A percentile compares a stretch with the other conserved stretches of the same genome.
Evolutionary conservation across 176 grass and related monocot species (phyloP).

Genomic region (Neostapfia colusana): DNA sequence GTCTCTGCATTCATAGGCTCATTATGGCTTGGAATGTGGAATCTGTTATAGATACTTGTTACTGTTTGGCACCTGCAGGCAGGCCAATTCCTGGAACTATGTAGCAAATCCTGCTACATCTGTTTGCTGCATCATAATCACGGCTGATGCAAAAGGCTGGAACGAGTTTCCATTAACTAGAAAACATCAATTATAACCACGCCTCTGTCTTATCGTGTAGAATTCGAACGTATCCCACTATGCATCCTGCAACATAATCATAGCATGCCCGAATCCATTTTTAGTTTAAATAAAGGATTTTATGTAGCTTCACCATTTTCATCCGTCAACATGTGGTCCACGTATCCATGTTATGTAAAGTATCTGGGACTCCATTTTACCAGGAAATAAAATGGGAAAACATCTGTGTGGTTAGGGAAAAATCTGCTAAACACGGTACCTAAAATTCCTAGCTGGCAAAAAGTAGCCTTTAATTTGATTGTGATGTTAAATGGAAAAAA

Average conservation of each 20-base stretch:
- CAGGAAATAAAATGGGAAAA: neutral
- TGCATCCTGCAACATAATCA: neutral
- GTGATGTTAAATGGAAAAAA: neutral
- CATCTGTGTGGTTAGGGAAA: neutral
- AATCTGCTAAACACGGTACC: neutral
- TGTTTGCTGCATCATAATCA: neutral
- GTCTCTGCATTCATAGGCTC: neutral
- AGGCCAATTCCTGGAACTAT: neutral
- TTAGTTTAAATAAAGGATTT: neutral
- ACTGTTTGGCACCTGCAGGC: neutral
- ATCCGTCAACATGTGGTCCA: neutral
- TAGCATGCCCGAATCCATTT: neutral
- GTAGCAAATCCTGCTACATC: neutral
- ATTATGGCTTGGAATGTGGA: neutral
- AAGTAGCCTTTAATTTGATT: neutral
- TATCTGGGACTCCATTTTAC: neutral
- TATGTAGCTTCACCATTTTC: neutral
- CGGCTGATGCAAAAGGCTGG: neutral
- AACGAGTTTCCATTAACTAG: neutral
- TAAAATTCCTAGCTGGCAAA: neutral
- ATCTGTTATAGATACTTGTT: neutral
- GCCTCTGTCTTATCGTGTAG: neutral
- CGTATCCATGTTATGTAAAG: neutral
- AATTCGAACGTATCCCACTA: neutral
- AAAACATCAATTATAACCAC: neutral